Evolutionary conservation across 1,284 basidiomycete genomes (phyloP).

Genomic region (Trichosporon inkin): DNA sequence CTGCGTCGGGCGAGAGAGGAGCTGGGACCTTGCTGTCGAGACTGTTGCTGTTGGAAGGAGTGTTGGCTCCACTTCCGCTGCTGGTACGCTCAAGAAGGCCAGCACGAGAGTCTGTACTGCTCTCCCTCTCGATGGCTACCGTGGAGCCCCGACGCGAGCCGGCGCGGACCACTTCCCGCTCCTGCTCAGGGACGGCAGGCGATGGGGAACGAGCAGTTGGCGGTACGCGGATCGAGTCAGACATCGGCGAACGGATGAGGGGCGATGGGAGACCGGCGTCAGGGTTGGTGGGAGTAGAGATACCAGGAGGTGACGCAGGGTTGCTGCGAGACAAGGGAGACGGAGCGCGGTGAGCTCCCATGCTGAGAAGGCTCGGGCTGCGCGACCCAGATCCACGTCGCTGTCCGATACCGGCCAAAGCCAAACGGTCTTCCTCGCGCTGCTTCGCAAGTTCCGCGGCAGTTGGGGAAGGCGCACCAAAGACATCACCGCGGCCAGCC

Average conservation of each 20-base stretch:
- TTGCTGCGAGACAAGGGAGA: slow-evolving; percentile 29
- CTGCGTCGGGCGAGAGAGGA: background rate
- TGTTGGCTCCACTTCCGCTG: background rate
- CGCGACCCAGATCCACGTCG: slow-evolving; percentile 21
- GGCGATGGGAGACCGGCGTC: background rate
- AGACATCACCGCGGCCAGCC: slow-evolving; percentile 40
- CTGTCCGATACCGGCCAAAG: slow-evolving; percentile 36
- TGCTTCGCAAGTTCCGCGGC: slow-evolving; percentile 32
- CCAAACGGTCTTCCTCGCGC: slow-evolving; percentile 35
- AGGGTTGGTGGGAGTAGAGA: background rate
- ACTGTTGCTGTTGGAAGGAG: slow-evolving; percentile 4
- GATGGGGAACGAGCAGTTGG: background rate
- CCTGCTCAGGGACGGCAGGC: background rate
- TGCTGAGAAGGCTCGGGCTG: slow-evolving; percentile 16
- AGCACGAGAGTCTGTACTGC: background rate
- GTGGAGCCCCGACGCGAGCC: slow-evolving; percentile 1
- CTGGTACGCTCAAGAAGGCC: background rate
- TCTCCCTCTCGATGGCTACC: background rate
- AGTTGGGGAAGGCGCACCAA: slow-evolving; percentile 36
- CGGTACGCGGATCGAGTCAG: slow-evolving; percentile 3
- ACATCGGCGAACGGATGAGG: background rate
- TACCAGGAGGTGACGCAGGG: background rate
- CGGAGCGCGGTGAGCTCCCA: slow-evolving; percentile 23
- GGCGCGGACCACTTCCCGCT: background rate
- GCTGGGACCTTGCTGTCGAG: background rate